Percentiles rank a stretch among this genome's conserved stretches.
Conservation (phyloP, 371 early-diverging fungal species). For the Chytridium lagenaria region DNA sequence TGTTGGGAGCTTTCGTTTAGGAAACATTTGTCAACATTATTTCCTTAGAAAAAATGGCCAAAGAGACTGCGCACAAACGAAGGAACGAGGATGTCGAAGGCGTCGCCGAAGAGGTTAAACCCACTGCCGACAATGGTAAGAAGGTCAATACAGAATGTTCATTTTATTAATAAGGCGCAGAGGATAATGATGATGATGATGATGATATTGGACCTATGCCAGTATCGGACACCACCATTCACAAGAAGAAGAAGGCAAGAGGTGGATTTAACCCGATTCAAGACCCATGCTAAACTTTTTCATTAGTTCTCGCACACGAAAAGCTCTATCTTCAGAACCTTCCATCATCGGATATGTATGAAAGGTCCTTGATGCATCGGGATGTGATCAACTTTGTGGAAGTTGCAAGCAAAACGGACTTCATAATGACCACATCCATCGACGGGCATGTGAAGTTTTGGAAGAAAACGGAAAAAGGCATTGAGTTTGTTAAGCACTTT, state of each 20-base stretch:
- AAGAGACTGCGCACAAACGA: background rate
- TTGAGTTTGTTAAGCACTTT: slow-evolving; percentile 97
- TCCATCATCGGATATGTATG: slow-evolving; percentile 89
- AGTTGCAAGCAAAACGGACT: slow-evolving; percentile 84
- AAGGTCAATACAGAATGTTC: too few species aligned
- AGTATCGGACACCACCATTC: slow-evolving; percentile 23
- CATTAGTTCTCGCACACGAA: slow-evolving; percentile 67
- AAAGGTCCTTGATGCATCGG: slow-evolving; percentile 93
- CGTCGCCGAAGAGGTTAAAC: background rate
- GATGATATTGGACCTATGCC: slow-evolving; percentile 65
- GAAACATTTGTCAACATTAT: background rate
- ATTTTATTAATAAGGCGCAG: too few species aligned
- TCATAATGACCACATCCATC: slow-evolving; percentile 89
- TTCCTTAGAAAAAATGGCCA: background rate
- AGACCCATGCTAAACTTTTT: background rate
- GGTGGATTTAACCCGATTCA: slow-evolving; percentile 27
- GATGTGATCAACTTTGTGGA: slow-evolving; percentile 81
- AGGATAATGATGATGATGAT: slow-evolving; percentile 28
- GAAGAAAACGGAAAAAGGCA: slow-evolving; percentile 92
- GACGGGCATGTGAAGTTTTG: slow-evolving; percentile 98
- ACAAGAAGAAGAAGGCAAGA: slow-evolving; percentile 44
- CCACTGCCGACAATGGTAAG: too few species aligned
- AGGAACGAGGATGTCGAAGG: background rate
- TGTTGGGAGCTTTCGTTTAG: slow-evolving; percentile 3
- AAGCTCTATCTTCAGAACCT: slow-evolving; percentile 73